Conservation (phyloP, 1,284 basidiomycete species). For the Naganishia cerealis region DNA sequence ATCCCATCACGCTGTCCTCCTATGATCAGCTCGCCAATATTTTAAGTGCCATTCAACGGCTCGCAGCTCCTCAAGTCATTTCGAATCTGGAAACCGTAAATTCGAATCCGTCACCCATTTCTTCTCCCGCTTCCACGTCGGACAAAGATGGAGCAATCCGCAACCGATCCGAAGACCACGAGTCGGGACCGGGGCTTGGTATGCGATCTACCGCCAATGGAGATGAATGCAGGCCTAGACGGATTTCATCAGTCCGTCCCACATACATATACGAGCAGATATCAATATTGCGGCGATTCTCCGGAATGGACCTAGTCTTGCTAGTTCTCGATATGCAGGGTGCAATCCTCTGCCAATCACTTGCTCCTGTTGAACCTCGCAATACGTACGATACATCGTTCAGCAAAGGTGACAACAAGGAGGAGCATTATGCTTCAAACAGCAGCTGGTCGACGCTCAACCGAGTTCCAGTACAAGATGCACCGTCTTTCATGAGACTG, state of each 20-base stretch:
- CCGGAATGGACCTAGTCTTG: constrained; percentile 20
- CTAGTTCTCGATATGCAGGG: constrained; percentile 30
- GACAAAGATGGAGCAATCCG: constrained; percentile 31
- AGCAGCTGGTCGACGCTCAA: constrained; percentile 11
- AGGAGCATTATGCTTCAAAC: constrained; percentile 28
- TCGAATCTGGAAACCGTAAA: constrained; percentile 25
- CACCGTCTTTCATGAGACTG: constrained; percentile 11
- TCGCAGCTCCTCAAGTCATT: constrained; percentile 15
- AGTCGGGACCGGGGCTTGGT: not conserved
- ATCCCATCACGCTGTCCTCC: constrained; percentile 37
- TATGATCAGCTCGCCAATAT: constrained; percentile 4
- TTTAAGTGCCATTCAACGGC: not conserved
- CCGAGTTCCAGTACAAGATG: constrained; percentile 2
- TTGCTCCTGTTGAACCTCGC: constrained; percentile 37
- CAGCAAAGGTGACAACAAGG: constrained; percentile 15
- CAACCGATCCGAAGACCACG: not conserved
- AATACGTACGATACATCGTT: constrained; percentile 32
- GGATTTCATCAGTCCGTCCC: not conserved
- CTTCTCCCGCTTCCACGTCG: constrained; percentile 31
- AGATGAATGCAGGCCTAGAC: not conserved
- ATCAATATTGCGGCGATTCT: constrained; percentile 25
- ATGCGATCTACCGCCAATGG: not conserved
- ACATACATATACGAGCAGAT: constrained; percentile 11
- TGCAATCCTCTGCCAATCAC: constrained; percentile 33
- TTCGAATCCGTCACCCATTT: constrained; percentile 26